Conservation (phyloP, 1,139 yeast genomes). For the Hemisphaericaspora subhashii region DNA sequence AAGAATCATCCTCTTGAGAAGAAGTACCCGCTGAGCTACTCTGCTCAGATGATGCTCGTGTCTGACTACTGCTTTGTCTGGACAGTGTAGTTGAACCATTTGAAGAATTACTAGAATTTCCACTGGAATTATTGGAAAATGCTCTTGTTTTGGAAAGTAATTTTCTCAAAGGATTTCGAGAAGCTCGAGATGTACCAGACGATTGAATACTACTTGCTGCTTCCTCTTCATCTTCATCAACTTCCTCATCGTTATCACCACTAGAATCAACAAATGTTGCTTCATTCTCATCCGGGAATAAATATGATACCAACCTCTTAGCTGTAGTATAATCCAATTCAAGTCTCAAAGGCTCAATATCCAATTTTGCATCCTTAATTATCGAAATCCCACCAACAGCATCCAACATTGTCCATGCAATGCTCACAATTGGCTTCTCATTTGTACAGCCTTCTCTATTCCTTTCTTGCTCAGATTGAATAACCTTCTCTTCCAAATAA, state of each 20-base stretch:
- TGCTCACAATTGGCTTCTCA: constrained; percentile 43
- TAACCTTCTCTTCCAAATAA: constrained; percentile 19
- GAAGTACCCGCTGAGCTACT: not conserved
- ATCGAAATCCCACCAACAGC: constrained; percentile 88
- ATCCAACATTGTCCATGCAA: constrained; percentile 71
- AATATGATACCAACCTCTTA: constrained; percentile 57
- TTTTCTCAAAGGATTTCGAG: constrained; percentile 1
- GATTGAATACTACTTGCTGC: constrained; percentile 5
- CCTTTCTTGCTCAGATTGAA: constrained; percentile 9
- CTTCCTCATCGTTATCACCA: constrained; percentile 24
- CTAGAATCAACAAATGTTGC: constrained; percentile 27
- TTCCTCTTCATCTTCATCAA: constrained; percentile 5
- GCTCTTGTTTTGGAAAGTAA: constrained; percentile 1
- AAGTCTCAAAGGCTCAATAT: constrained; percentile 66
- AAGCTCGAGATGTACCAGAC: constrained; percentile 1
- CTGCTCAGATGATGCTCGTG: constrained; percentile 3
- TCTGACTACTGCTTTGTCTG: not conserved
- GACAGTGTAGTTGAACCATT: not conserved
- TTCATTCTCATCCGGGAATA: constrained; percentile 54
- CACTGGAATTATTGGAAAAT: not conserved
- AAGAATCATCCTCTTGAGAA: constrained; percentile 4
- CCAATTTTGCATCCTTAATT: constrained; percentile 45
- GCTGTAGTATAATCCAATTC: constrained; percentile 74
- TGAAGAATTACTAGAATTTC: not conserved
- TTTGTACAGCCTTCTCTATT: constrained; percentile 6